phyloP scores from a whole-genome alignment of 768 basidiomycete genomes.

The Boletus subcaerulescens region DNA sequence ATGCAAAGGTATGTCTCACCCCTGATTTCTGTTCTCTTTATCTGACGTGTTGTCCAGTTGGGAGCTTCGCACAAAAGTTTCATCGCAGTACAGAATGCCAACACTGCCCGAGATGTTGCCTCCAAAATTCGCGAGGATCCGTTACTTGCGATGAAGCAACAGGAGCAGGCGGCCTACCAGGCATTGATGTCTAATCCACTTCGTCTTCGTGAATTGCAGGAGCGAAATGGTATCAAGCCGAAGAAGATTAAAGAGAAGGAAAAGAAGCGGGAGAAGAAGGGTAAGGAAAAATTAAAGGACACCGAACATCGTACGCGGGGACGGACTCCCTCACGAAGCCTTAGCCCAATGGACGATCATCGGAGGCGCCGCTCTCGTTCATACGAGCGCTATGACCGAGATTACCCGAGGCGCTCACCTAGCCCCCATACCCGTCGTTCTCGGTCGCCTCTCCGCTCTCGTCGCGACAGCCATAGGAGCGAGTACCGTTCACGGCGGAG shows the following conservation, averaged over 20 bases:
- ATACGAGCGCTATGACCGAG: constrained; percentile 24
- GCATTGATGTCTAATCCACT: constrained; percentile 83
- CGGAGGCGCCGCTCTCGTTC: constrained; percentile 31
- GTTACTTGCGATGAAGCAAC: constrained; percentile 94
- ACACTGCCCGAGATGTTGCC: constrained; percentile 81
- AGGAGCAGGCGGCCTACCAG: constrained; percentile 92
- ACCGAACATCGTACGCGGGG: constrained; percentile 34
- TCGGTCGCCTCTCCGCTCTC: constrained; percentile 41
- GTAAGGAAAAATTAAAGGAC: constrained; percentile 19
- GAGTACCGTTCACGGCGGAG: constrained; percentile 27
- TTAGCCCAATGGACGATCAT: constrained; percentile 28
- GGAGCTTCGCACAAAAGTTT: constrained; percentile 90
- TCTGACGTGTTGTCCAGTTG: constrained; percentile 43
- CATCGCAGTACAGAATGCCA: constrained; percentile 94
- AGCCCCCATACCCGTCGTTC: constrained; percentile 48
- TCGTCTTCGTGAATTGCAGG: constrained; percentile 76
- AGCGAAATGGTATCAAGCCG: constrained; percentile 75
- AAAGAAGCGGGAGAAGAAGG: constrained; percentile 46
- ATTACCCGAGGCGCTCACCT: constrained; percentile 38
- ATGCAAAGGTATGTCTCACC: constrained; percentile 64
- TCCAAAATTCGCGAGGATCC: constrained; percentile 97
- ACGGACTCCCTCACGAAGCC: constrained; percentile 30
- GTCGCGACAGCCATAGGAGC: constrained; percentile 19
- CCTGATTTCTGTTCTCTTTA: not conserved
- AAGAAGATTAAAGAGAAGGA: constrained; percentile 73